phyloP scores from a whole-genome alignment of 1,139 yeast genomes.

The Suhomyces anneliseae region DNA sequence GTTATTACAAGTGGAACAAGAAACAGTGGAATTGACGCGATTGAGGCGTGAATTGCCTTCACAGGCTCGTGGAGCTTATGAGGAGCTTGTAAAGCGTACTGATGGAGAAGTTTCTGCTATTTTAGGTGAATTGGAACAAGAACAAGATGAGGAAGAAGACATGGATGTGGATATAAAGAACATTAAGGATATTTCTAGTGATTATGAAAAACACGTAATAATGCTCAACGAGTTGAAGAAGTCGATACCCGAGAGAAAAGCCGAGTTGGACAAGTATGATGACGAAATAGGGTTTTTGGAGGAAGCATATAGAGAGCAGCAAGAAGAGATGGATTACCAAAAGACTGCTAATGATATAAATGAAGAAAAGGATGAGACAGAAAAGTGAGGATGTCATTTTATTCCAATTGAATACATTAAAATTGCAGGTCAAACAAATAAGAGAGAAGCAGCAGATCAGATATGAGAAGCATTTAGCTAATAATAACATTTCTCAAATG shows the following conservation, averaged over 20 bases:
- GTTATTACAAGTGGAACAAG: conserved; percentile 56
- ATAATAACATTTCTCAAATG: too few relatives aligned
- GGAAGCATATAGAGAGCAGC: conserved; percentile 11
- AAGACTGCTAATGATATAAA: too few relatives aligned
- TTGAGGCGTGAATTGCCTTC: conserved; percentile 55
- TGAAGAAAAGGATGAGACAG: too few relatives aligned
- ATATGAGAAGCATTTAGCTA: too few relatives aligned
- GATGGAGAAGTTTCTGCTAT: conserved; percentile 35
- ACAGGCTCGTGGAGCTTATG: conserved; percentile 29
- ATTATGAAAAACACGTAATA: conserved; percentile 29
- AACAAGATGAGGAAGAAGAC: conserved; percentile 11
- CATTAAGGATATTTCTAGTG: conserved; percentile 22
- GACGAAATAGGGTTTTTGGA: conserved; percentile 36
- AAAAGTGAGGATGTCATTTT: too few relatives aligned
- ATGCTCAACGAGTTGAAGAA: conserved; percentile 27
- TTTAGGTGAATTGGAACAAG: conserved; percentile 22
- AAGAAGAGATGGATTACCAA: not conserved
- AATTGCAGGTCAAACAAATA: too few relatives aligned
- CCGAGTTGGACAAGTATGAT: conserved; percentile 32
- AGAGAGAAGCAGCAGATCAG: too few relatives aligned
- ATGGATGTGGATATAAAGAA: conserved; percentile 16
- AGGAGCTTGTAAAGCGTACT: conserved; percentile 26
- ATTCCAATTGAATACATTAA: too few relatives aligned
- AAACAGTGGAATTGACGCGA: conserved; percentile 52
- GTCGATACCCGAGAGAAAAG: conserved; percentile 32